These are phyloP conservation scores for Trypanosoma caninum DNA, from an alignment of 208 protist genomes.

Conservation along the genomic window DNA sequence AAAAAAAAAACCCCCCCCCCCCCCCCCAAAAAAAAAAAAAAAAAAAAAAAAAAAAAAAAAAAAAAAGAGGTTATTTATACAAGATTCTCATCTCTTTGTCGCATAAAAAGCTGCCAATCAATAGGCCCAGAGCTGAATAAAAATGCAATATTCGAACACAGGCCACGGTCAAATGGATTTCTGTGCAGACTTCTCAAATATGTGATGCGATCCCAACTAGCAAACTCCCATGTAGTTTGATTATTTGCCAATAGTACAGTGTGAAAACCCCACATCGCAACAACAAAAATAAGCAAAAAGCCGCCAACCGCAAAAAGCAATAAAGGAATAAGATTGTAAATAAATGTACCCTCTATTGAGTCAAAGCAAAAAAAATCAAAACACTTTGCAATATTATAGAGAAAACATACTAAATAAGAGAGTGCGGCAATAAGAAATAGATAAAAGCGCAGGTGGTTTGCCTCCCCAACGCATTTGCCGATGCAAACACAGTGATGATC, in stretches of 20 bases:
- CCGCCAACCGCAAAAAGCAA: neutral
- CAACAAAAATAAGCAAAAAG: slow-evolving; percentile 6
- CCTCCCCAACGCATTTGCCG: slow-evolving; percentile 78
- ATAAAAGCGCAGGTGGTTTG: slow-evolving; percentile 57
- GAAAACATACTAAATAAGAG: slow-evolving; percentile 5
- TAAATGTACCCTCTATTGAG: neutral
- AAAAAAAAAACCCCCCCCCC: too few relatives aligned
- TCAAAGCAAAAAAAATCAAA: slow-evolving; percentile 6
- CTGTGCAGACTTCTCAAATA: slow-evolving; percentile 14
- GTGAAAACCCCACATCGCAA: slow-evolving; percentile 15
- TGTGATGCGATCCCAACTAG: slow-evolving; percentile 21
- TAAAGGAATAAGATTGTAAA: slow-evolving; percentile 21
- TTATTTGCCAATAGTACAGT: slow-evolving; percentile 12
- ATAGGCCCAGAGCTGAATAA: slow-evolving; percentile 20
- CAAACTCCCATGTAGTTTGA: slow-evolving; percentile 29
- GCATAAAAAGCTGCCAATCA: slow-evolving; percentile 16
- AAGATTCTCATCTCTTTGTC: neutral
- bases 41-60: neutral
- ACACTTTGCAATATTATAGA: slow-evolving; percentile 10
- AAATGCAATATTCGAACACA: slow-evolving; percentile 22
- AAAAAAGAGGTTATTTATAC: slow-evolving; percentile 2
- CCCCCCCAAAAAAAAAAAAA: neutral
- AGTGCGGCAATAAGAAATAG: slow-evolving; percentile 12
- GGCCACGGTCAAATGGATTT: slow-evolving; percentile 25
- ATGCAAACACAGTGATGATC: slow-evolving; percentile 92